Percentiles rank a stretch among this genome's conserved stretches.
These are phyloP conservation scores for Drechslerella dactyloides DNA, from an alignment of 2,329 filamentous ascomycete species.

Conservation along the genomic window DNA sequence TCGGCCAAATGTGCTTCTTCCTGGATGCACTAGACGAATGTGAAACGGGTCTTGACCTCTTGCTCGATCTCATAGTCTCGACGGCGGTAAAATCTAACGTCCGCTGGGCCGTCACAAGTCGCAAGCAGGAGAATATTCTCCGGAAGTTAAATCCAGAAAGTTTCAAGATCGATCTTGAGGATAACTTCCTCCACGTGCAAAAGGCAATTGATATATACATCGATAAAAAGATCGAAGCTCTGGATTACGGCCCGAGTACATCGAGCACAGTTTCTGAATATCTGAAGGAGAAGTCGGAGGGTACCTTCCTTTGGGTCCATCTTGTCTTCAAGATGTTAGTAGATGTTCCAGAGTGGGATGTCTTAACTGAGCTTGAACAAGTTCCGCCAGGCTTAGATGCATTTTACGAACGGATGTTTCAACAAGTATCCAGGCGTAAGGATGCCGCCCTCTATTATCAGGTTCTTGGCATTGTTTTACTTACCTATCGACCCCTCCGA, in stretches of 20 bases:
- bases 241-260: neutral
- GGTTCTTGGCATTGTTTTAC: slow-evolving; percentile 3
- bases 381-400: slow-evolving; percentile 6
- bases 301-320: slow-evolving; percentile 15
- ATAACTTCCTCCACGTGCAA: neutral
- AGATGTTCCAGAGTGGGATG: slow-evolving; percentile 5
- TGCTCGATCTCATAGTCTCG: neutral
- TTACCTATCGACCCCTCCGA: neutral
- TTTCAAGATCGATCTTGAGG: slow-evolving; percentile 1
- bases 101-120: neutral
- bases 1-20: neutral
- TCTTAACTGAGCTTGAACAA: slow-evolving; percentile 3
- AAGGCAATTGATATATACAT: neutral
- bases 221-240: neutral
- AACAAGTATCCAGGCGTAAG: slow-evolving; percentile 1
- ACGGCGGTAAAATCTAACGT: neutral
- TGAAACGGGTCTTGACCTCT: neutral
- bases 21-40: slow-evolving; percentile 8
- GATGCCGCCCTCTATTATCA: neutral
- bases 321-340: slow-evolving; percentile 7
- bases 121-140: neutral
- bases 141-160: neutral
- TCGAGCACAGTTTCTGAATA: neutral
- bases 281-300: slow-evolving; percentile 12
- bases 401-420: slow-evolving; percentile 21